phyloP scores from a whole-genome alignment of 768 basidiomycete genomes.

The Boletus pseudo-olivaceus region DNA sequence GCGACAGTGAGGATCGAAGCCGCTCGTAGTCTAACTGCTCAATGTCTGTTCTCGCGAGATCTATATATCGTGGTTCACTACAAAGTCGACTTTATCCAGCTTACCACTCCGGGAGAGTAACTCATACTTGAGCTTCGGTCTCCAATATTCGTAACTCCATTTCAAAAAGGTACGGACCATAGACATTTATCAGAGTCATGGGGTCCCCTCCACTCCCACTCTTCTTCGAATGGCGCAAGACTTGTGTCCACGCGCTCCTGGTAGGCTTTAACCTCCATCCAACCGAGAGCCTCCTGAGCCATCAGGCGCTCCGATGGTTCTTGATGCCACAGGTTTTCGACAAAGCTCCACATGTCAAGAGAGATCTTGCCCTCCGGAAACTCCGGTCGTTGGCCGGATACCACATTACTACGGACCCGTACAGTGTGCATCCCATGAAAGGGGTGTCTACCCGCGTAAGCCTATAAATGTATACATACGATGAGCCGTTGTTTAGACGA shows the following conservation, averaged over 20 bases:
- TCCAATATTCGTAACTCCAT: background rate
- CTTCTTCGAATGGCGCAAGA: slow-evolving; percentile 10
- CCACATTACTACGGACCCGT: background rate
- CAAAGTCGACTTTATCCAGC: background rate
- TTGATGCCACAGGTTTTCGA: slow-evolving; percentile 27
- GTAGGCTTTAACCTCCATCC: slow-evolving; percentile 21
- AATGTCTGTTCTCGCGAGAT: background rate
- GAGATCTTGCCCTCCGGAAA: slow-evolving; percentile 17
- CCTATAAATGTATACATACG: background rate
- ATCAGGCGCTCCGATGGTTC: slow-evolving; percentile 21
- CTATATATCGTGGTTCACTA: background rate
- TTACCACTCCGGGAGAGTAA: background rate
- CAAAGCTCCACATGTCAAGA: slow-evolving; percentile 29
- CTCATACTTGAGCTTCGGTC: background rate
- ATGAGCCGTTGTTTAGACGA: background rate
- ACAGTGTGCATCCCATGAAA: background rate
- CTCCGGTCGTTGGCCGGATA: slow-evolving; percentile 1
- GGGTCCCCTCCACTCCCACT: slow-evolving; percentile 15
- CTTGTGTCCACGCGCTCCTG: slow-evolving; percentile 6
- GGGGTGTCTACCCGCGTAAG: slow-evolving; percentile 16
- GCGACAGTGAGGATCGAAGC: background rate
- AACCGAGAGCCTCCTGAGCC: slow-evolving; percentile 18
- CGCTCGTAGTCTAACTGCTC: background rate
- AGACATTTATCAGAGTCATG: background rate
- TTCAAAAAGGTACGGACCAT: slow-evolving; percentile 14